Evolutionary conservation across 345 rosid genomes (phyloP).

Genomic region (Erysimum cheiranthoides): DNA sequence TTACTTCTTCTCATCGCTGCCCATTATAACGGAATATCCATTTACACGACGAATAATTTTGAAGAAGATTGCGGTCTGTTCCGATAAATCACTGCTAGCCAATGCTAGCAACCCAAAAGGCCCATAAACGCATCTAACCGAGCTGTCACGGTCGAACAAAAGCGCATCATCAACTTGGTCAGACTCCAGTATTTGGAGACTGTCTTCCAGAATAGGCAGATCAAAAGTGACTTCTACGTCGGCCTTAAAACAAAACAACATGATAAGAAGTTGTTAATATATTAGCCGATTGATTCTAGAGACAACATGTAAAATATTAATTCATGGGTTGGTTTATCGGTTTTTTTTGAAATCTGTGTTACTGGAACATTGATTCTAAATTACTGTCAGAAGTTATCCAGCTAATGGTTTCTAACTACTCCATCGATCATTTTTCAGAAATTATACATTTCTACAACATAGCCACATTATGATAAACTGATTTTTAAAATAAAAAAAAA

Average conservation of each 20-base stretch:
- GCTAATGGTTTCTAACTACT: too few species aligned
- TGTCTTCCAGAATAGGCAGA: constrained; percentile 37
- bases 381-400: too few species aligned
- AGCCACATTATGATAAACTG: too few species aligned
- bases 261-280: not conserved
- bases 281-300: not conserved
- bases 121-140: constrained; percentile 51
- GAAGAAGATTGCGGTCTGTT: constrained; percentile 69
- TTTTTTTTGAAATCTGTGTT: too few species aligned
- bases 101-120: constrained; percentile 72
- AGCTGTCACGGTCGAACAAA: constrained; percentile 49
- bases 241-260: constrained; percentile 43
- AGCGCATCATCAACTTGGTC: constrained; percentile 49
- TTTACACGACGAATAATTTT: constrained; percentile 52
- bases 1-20: constrained; percentile 44
- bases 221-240: constrained; percentile 64
- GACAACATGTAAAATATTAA: too few species aligned
- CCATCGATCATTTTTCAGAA: too few species aligned
- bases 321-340: too few species aligned
- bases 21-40: constrained; percentile 56
- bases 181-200: constrained; percentile 44
- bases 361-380: too few species aligned
- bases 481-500: too few species aligned
- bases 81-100: constrained; percentile 60
- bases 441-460: too few species aligned